Percentiles rank a stretch among this genome's conserved stretches.
phyloP scores from a whole-genome alignment of 441 rosid genomes.

The Arabidopsis lyrata region DNA sequence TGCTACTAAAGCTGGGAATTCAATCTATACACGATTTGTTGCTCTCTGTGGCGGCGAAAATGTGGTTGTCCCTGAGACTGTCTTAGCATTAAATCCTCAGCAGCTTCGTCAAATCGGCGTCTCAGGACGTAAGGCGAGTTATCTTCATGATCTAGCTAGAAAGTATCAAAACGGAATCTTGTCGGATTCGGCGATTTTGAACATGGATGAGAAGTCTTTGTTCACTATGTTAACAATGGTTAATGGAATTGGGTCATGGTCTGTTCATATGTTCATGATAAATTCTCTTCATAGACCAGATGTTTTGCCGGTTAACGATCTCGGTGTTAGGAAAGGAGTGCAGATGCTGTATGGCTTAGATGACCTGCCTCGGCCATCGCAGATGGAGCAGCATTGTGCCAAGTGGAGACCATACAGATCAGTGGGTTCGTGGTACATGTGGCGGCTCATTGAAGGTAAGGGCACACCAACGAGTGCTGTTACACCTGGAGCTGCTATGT shows the following conservation, averaged over 20 bases:
- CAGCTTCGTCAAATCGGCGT: constrained; percentile 14
- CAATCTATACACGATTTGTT: background rate
- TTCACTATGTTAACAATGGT: constrained; percentile 9
- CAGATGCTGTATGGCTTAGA: constrained; percentile 9
- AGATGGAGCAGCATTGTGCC: constrained; percentile 10
- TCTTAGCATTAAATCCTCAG: constrained; percentile 1
- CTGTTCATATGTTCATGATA: constrained; percentile 10
- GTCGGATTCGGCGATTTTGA: constrained; percentile 5
- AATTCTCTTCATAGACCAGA: constrained; percentile 13
- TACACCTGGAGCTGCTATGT: background rate
- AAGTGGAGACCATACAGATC: constrained; percentile 10
- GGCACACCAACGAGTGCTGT: background rate
- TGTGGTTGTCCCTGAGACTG: background rate
- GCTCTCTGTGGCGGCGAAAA: background rate
- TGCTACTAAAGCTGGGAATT: background rate
- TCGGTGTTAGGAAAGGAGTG: constrained; percentile 10
- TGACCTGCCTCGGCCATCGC: constrained; percentile 3
- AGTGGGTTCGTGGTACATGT: constrained; percentile 14
- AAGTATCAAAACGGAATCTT: constrained; percentile 13
- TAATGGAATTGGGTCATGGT: constrained; percentile 9
- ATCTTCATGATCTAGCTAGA: constrained; percentile 3
- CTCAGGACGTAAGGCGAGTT: background rate
- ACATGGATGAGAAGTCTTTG: constrained; percentile 16
- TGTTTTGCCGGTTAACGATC: constrained; percentile 5
- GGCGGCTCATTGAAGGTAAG: constrained; percentile 7